Evolutionary conservation across 768 basidiomycete genomes (phyloP), one percentile per base, ranked within the genome.

Genomic region (Hygrocybe punicea): DNA sequence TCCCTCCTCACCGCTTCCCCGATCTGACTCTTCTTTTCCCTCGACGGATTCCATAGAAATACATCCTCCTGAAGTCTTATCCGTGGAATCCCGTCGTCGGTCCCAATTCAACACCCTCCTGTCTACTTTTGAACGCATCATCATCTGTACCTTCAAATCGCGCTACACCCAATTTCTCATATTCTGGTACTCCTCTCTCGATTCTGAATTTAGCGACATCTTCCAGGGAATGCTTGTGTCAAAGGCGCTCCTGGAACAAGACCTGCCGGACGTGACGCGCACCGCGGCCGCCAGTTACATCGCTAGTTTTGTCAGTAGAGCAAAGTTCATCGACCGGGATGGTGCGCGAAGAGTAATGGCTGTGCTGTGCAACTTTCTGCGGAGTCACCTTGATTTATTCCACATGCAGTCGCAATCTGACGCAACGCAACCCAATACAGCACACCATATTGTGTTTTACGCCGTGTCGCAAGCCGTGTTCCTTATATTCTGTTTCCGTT

Each of bases 81-180:
- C 70, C 6, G 25, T 50, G 8, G 61, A 64, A 39, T 60, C 71
- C 4, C 65, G 75, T 33, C 81, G 77, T 23, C 79, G 79, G 6
- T 68, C 82, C 1, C 91, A 91, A 62, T 98, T 98, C 69, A 82
- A 90, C 63, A 82, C 88, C 25, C 86, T 99, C 17, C 84, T 99
- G 51, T 85, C 88, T 60, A 93, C 98, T 60, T 99, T 99, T 65
- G 93, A 97, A 69, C 85, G 92, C 39, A 87, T 87, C 36, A 93
- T 99, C 67, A 82, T 99, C 49, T 89, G 87, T 37, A 98, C 97
- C 2, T 97, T 97, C 77, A 94, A 95, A 66, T 97, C 94, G 0
- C 90, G 95, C 37, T 97, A 98, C 71, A 94, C 93, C 13, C 97
- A 98, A 65, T 99, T 99, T 74, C 82, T 99, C 58, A 66, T 98